These are phyloP conservation scores for Gardenia jasminoides DNA, from an alignment of 257 asterid species.

Conservation along the genomic window DNA sequence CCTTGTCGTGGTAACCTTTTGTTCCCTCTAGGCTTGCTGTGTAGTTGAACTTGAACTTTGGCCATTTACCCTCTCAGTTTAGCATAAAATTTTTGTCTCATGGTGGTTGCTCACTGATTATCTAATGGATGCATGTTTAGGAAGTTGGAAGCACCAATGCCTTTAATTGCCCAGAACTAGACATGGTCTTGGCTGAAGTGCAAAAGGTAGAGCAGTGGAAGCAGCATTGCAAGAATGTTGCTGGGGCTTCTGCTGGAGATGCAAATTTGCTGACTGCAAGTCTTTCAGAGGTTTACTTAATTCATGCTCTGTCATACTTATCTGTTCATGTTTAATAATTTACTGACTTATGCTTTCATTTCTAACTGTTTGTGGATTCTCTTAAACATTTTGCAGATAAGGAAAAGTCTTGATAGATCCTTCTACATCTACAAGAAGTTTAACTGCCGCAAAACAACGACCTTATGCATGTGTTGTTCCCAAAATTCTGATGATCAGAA, in stretches of 20 bases:
- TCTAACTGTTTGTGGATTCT: conserved; percentile 15
- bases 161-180: conserved; percentile 68
- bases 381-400: conserved; percentile 44
- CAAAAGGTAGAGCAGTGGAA: conserved; percentile 65
- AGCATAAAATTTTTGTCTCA: conserved; percentile 2
- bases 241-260: conserved; percentile 46
- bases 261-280: conserved; percentile 35
- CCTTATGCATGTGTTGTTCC: conserved; percentile 45
- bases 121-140: conserved; percentile 38
- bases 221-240: conserved; percentile 43
- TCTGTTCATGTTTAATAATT: conserved; percentile 11
- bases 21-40: background rate
- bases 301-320: conserved; percentile 4
- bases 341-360: conserved; percentile 11
- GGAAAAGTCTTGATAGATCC: conserved; percentile 50
- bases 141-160: conserved; percentile 66
- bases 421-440: conserved; percentile 43
- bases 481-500: conserved; percentile 37
- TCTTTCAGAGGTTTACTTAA: conserved; percentile 55
- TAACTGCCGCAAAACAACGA: conserved; percentile 25
- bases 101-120: conserved; percentile 6
- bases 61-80: background rate
- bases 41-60: background rate
- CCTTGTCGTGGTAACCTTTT: background rate
- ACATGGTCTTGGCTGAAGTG: conserved; percentile 58